Evolutionary conservation across 169 alveolate genomes (phyloP).

Genomic region (Theileria sp.): DNA sequence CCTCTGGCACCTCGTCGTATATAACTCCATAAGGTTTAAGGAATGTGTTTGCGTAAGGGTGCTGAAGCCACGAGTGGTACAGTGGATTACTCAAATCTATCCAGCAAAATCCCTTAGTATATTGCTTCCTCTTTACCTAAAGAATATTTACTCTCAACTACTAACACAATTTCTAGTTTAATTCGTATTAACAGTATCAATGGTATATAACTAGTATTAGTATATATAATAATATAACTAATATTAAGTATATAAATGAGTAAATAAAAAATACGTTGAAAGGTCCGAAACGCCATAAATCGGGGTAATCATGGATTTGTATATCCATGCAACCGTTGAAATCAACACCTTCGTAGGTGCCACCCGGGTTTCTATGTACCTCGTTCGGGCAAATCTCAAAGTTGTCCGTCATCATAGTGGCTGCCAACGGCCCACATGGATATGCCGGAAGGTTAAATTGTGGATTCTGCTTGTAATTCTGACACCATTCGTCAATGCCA

Average conservation of each 20-base stretch:
- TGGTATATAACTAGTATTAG: too few relatives aligned
- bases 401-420: slow-evolving; percentile 67
- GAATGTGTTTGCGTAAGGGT: slow-evolving; percentile 46
- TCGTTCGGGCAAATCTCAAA: slow-evolving; percentile 39
- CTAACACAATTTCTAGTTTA: not conserved
- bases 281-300: slow-evolving; percentile 16
- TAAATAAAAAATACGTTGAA: slow-evolving; percentile 1
- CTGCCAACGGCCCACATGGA: slow-evolving; percentile 67
- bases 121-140: slow-evolving; percentile 4
- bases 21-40: slow-evolving; percentile 59
- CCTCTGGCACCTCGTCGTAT: slow-evolving; percentile 21
- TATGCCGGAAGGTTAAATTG: slow-evolving; percentile 39
- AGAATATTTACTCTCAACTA: not conserved
- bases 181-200: not conserved
- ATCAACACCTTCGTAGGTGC: slow-evolving; percentile 9
- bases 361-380: not conserved
- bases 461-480: slow-evolving; percentile 11
- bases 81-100: slow-evolving; percentile 44
- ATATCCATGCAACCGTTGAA: slow-evolving; percentile 16
- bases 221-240: too few relatives aligned
- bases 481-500: slow-evolving; percentile 58
- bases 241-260: not conserved
- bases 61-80: slow-evolving; percentile 57
- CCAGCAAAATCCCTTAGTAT: slow-evolving; percentile 45
- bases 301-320: slow-evolving; percentile 8